Percentiles rank a stretch among this genome's conserved stretches.
Evolutionary conservation across 208 protist genomes (phyloP).

Genomic region (Balamuthia mandrillaris): DNA sequence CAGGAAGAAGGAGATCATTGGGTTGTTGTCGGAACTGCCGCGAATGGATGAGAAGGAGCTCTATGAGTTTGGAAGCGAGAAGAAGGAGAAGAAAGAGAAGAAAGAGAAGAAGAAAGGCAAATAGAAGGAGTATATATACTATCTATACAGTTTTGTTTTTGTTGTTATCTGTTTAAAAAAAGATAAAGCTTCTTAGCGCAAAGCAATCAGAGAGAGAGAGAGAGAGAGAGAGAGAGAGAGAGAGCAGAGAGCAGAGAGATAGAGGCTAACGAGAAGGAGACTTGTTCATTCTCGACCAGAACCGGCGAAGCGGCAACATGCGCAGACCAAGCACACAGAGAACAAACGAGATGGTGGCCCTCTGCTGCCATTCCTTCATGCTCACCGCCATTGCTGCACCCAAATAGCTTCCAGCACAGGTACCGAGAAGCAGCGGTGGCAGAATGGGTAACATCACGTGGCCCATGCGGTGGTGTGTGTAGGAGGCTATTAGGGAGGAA

Average conservation of each 20-base stretch:
- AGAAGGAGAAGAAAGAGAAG: slow-evolving; percentile 32
- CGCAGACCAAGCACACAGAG: background rate
- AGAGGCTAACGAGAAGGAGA: too few relatives aligned
- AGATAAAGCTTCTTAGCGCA: too few relatives aligned
- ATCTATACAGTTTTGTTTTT: too few relatives aligned
- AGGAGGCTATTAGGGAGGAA: background rate
- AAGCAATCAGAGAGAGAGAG: too few relatives aligned
- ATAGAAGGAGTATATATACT: too few relatives aligned
- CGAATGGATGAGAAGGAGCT: slow-evolving; percentile 30
- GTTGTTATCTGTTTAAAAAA: too few relatives aligned
- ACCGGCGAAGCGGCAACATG: too few relatives aligned
- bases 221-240: too few relatives aligned
- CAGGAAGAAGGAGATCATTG: background rate
- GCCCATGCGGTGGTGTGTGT: background rate
- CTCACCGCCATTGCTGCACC: background rate
- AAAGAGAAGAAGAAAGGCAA: background rate
- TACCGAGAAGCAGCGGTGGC: background rate
- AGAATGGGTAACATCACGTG: background rate
- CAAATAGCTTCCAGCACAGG: background rate
- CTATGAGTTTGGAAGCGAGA: slow-evolving; percentile 32
- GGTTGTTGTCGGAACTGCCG: slow-evolving; percentile 19
- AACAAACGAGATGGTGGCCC: background rate
- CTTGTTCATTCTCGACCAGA: too few relatives aligned
- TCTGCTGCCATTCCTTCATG: background rate
- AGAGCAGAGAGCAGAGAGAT: too few relatives aligned